Evolutionary conservation across 129 eudicot species (phyloP), one percentile per base, ranked within the genome.

Genomic region (Flaveria robusta): DNA sequence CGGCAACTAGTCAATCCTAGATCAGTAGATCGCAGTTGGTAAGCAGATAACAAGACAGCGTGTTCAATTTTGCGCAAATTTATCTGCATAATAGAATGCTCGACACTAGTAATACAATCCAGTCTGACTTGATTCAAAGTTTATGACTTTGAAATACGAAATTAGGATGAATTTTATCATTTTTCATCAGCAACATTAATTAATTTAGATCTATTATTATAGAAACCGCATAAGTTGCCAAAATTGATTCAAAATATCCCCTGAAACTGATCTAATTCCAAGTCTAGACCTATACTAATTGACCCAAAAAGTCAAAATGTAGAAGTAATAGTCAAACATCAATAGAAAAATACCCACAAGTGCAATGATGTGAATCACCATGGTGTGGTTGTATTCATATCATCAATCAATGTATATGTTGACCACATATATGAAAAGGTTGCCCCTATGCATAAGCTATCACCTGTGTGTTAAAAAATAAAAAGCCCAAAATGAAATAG

Each of bases 231-330:
- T 14, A 45, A 3, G 2, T 2, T 3, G 3, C 24, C 9, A 12
- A n/a, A 31, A 13, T 12, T 5, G 52, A 9, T 4, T 16, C 47
- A 41, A 22, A 22, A 10, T 7, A 19, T 43, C 11, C 34, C 34
- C 43, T 12, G 34, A 67, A 43, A 68, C 11, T 37, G 0, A 11
- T 56, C 0, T 14, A 71, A 31, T 10, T 47, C 3, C 5, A 51
- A 50, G 75, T 51, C 29, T 9, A n/a, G 20, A 47, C 23, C 42
- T 7, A 47, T 26, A 14, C 22, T 23, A 16, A 19, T 50, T 49
- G 75, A 51, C 64, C 49, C 29, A 47, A 71, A 51, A 71, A 71
- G 75, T 71, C 75, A 71, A 71, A 51, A 69, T 20, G 22, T 20
- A 8, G 22, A 19, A 34, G 37, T 2, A 54, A n/a, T n/a, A 54